Conservation (phyloP, 1,284 basidiomycete genomes). For the Leccinum griseonigrum region DNA sequence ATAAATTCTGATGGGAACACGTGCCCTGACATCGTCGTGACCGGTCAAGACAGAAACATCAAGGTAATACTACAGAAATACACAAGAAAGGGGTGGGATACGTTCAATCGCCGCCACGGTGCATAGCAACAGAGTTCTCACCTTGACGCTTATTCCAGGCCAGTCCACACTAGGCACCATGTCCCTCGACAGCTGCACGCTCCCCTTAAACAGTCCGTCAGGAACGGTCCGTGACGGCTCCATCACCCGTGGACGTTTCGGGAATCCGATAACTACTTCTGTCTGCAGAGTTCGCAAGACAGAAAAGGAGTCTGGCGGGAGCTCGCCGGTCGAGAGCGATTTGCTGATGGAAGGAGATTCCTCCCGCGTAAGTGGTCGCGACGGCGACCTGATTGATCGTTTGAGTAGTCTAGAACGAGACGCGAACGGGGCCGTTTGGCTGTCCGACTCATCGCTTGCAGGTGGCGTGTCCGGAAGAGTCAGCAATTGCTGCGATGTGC, state of each 20-base stretch:
- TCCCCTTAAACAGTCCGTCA: constrained; percentile 63
- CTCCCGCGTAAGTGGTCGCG: constrained; percentile 28
- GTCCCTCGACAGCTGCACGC: constrained; percentile 48
- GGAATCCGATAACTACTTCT: constrained; percentile 61
- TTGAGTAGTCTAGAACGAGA: constrained; percentile 41
- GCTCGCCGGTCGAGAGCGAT: constrained; percentile 38
- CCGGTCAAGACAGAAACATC: constrained; percentile 64
- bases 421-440: constrained; percentile 8
- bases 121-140: constrained; percentile 31
- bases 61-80: constrained; percentile 56
- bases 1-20: constrained; percentile 56
- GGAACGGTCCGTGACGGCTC: constrained; percentile 44
- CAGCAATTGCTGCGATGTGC: constrained; percentile 33
- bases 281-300: constrained; percentile 52
- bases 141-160: constrained; percentile 65
- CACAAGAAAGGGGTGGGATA: constrained; percentile 11
- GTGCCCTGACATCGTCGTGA: constrained; percentile 57
- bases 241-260: constrained; percentile 57
- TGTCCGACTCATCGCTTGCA: constrained; percentile 49
- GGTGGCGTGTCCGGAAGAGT: constrained; percentile 47
- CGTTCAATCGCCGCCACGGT: not conserved
- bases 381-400: constrained; percentile 38
- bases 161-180: constrained; percentile 67
- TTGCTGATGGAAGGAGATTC: constrained; percentile 34
- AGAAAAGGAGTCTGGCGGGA: constrained; percentile 43